Evolutionary conservation across 768 basidiomycete genomes (phyloP), one percentile per base, ranked within the genome.

Genomic region (Suillus subaureus): DNA sequence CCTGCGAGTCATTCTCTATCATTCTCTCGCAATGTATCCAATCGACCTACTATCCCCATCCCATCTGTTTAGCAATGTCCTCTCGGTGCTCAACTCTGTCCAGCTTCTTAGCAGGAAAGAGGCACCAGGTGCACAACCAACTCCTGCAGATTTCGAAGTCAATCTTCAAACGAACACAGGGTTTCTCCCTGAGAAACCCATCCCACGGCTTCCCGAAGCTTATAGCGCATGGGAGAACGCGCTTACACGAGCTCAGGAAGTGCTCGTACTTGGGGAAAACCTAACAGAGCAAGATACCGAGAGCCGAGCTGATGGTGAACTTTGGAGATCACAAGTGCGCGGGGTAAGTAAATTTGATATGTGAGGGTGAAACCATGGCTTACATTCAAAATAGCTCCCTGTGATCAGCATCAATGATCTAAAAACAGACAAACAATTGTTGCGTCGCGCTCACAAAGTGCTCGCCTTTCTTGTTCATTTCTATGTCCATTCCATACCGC

Each of bases 381-480:
- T 45, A 74, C 67, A 40, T 65, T 60, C 61, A 65, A 61, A 31
- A 67, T 65, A 94, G 94, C 89, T 93, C 83, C 90, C 91, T 9
- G 79, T 89, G 47, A 81, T 97, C 16, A 82, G 85, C 61, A 87
- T 85, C 13, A 77, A 81, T 37, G 70, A 74, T 15, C 81, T 96
- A 37, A 77, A 81, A 31, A 70, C 73, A 49, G 85, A 92, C 68
- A 75, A 87, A 37, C 87, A 88, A 37, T 77, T 83, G 58, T 83
- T 93, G 18, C 90, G 95, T 68, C 88, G 96, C 56, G 95, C 94
- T 2, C 95, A 98, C 79, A 82, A 91, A 74, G 92, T 97, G 57
- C 84, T 99, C 42, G 87, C 96, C 8, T 97, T 92, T 84, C 85
- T 98, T 55, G 82, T 92, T 54, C 92, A 94, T 79, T 93, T 94